Evolutionary conservation across 2,329 filamentous ascomycete genomes (phyloP).

Genomic region (Sodiomyces alkalinus): DNA sequence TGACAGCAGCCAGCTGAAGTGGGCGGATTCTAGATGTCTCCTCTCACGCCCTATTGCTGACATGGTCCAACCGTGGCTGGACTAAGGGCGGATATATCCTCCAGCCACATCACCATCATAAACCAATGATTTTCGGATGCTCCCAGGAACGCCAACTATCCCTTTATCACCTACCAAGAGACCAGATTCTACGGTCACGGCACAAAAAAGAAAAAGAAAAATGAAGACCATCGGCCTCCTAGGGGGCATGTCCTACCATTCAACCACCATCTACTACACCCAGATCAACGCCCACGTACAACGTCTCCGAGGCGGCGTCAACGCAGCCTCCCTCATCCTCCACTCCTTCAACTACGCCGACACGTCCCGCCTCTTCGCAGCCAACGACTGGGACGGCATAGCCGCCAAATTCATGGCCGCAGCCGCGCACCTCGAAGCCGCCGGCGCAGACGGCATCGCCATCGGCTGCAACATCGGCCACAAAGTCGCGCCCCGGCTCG

Average conservation of each 20-base stretch:
- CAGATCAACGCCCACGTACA: slow-evolving; percentile 8
- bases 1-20: too few relatives aligned
- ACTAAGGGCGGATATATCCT: too few relatives aligned
- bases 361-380: slow-evolving; percentile 20
- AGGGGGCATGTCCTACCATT: slow-evolving; percentile 10
- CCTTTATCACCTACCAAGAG: too few relatives aligned
- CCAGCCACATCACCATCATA: too few relatives aligned
- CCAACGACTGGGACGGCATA: slow-evolving; percentile 26
- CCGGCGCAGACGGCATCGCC: slow-evolving; percentile 8
- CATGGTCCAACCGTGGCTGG: too few relatives aligned
- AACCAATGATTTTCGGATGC: too few relatives aligned
- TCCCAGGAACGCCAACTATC: too few relatives aligned
- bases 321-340: slow-evolving; percentile 6
- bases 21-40: too few relatives aligned
- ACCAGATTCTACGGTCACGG: too few relatives aligned
- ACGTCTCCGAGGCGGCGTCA: slow-evolving; percentile 3
- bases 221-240: slow-evolving; percentile 10
- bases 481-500: slow-evolving; percentile 6
- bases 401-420: slow-evolving; percentile 21
- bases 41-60: too few relatives aligned
- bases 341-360: slow-evolving; percentile 10
- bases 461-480: slow-evolving; percentile 9
- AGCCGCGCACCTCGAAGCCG: slow-evolving; percentile 6
- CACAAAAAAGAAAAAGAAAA: too few relatives aligned
- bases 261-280: slow-evolving; percentile 9